Conservation (phyloP, 2,329 filamentous ascomycete species). For the Zelopaecilomyces penicillatus region DNA sequence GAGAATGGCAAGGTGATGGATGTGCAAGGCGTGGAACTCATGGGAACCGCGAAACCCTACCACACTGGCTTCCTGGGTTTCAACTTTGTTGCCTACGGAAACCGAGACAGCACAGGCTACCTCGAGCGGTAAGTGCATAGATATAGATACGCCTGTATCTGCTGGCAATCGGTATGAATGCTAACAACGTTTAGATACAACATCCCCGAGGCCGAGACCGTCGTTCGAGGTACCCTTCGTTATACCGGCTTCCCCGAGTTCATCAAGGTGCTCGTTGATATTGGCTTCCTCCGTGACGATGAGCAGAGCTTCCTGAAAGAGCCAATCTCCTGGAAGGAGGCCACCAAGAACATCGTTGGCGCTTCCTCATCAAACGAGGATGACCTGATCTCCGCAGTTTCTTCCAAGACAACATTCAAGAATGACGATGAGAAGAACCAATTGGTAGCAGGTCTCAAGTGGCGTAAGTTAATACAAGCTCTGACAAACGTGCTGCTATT, state of each 20-base stretch:
- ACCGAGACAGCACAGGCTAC: conserved; percentile 84
- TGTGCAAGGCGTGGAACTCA: conserved; percentile 58
- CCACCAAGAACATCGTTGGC: conserved; percentile 67
- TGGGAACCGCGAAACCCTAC: conserved; percentile 78
- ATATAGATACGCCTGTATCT: too few relatives aligned
- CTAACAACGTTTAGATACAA: conserved; percentile 43
- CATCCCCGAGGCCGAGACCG: conserved; percentile 87
- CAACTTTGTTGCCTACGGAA: conserved; percentile 86
- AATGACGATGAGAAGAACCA: conserved; percentile 59
- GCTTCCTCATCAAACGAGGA: conserved; percentile 56
- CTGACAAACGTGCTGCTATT: too few relatives aligned
- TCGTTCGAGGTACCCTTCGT: conserved; percentile 68
- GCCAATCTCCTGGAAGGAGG: conserved; percentile 73
- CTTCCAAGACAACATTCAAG: conserved; percentile 65
- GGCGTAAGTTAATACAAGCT: conserved; percentile 36
- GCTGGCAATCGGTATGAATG: too few relatives aligned
- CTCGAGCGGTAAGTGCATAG: conserved; percentile 59
- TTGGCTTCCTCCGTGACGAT: conserved; percentile 76
- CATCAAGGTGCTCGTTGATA: conserved; percentile 77
- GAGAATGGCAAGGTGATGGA: conserved; percentile 68
- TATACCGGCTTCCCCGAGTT: conserved; percentile 90
- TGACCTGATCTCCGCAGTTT: conserved; percentile 66
- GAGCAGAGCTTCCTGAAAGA: conserved; percentile 56
- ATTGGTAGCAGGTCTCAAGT: conserved; percentile 63
- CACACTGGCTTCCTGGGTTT: conserved; percentile 63